Evolutionary conservation across 1,139 yeast genomes (phyloP).

Genomic region (Debaryomyces subglobosus): DNA sequence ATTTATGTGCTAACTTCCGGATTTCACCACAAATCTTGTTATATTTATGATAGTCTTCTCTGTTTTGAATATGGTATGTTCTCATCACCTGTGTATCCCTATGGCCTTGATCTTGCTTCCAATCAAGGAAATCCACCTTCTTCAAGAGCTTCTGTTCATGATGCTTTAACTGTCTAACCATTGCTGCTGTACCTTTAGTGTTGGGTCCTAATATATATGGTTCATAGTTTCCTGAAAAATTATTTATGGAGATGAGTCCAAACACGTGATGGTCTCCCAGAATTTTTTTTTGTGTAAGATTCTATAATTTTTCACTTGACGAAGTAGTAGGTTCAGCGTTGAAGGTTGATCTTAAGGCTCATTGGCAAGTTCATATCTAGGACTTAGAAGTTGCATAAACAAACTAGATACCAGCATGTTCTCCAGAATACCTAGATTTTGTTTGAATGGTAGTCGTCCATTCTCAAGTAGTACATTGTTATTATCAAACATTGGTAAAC

Average conservation of each 20-base stretch:
- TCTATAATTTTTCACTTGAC: slow-evolving; percentile 9
- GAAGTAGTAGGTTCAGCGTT: background rate
- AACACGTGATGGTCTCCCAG: background rate
- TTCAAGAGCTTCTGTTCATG: slow-evolving; percentile 94
- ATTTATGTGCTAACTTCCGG: slow-evolving; percentile 80
- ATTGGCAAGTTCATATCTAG: background rate
- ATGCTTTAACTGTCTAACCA: slow-evolving; percentile 91
- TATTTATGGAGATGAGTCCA: slow-evolving; percentile 4
- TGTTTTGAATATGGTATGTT: slow-evolving; percentile 87
- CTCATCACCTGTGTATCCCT: slow-evolving; percentile 95
- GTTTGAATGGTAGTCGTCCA: slow-evolving; percentile 15
- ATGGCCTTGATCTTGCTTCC: slow-evolving; percentile 96
- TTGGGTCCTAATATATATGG: background rate
- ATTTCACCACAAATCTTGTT: slow-evolving; percentile 91
- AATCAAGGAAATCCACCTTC: slow-evolving; percentile 95
- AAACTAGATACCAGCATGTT: slow-evolving; percentile 43
- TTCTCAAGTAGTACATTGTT: slow-evolving; percentile 30
- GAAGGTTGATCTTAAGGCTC: background rate
- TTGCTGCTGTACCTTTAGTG: slow-evolving; percentile 26
- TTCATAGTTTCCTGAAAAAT: slow-evolving; percentile 2
- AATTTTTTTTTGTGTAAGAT: slow-evolving; percentile 9
- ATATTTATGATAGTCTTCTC: slow-evolving; percentile 95
- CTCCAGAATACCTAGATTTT: slow-evolving; percentile 48
- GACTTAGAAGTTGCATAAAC: background rate
- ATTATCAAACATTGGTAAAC: slow-evolving; percentile 46